phyloP scores from a whole-genome alignment of 2,329 filamentous ascomycete genomes.

The Beauveria asiatica region DNA sequence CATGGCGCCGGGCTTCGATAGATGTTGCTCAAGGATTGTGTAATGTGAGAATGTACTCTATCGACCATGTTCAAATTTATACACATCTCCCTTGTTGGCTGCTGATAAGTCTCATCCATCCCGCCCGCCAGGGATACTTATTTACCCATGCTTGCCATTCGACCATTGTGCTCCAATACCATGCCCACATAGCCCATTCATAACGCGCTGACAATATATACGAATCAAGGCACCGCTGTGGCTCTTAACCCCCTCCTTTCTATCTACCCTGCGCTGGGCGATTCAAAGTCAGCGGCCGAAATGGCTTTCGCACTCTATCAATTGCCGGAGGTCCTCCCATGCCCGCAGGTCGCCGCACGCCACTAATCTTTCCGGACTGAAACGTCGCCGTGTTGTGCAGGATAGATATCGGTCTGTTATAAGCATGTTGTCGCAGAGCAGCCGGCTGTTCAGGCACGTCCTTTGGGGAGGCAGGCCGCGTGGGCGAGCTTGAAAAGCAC shows the following conservation, averaged over 20 bases:
- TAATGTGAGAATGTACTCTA: too few species aligned
- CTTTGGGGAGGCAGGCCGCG: slow-evolving; percentile 20
- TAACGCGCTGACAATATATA: background rate
- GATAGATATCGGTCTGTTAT: slow-evolving; percentile 28
- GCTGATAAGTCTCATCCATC: too few species aligned
- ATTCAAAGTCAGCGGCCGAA: slow-evolving; percentile 48
- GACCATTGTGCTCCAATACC: too few species aligned
- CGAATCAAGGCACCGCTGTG: background rate
- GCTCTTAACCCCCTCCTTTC: background rate
- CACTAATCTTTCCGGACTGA: slow-evolving; percentile 25
- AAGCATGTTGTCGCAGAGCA: slow-evolving; percentile 18
- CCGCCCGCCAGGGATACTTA: too few species aligned
- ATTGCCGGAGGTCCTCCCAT: slow-evolving; percentile 40
- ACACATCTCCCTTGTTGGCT: too few species aligned
- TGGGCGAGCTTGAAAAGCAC: slow-evolving; percentile 51
- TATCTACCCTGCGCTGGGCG: slow-evolving; percentile 20
- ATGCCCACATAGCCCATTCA: too few species aligned
- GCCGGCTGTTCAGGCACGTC: slow-evolving; percentile 14
- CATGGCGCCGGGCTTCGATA: too few species aligned
- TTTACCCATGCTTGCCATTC: too few species aligned
- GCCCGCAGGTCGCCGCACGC: slow-evolving; percentile 36
- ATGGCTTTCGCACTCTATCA: slow-evolving; percentile 44
- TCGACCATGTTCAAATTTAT: too few species aligned
- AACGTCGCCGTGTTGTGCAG: slow-evolving; percentile 47
- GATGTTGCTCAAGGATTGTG: too few species aligned